Evolutionary conservation across 1,139 yeast species (phyloP).

Genomic region (Candida sanyaensis): DNA sequence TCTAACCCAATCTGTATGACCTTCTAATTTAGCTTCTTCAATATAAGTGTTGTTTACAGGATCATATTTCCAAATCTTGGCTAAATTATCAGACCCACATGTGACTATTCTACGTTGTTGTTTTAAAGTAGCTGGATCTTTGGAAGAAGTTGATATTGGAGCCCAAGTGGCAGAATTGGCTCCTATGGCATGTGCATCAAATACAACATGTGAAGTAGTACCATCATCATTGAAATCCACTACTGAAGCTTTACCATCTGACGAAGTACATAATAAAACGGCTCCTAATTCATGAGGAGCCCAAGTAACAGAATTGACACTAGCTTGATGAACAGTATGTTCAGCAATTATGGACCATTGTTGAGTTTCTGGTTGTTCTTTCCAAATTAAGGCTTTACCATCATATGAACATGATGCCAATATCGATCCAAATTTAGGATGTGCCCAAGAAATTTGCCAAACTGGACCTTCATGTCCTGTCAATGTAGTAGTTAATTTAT

Average conservation of each 20-base stretch:
- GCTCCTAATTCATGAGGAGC: constrained; percentile 98
- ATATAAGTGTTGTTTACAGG: constrained; percentile 57
- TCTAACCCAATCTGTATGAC: constrained; percentile 97
- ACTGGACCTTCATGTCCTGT: constrained; percentile 96
- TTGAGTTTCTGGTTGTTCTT: constrained; percentile 77
- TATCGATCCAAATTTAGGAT: constrained; percentile 95
- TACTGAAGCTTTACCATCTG: constrained; percentile 90
- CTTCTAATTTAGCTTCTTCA: constrained; percentile 77
- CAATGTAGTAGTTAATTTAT: constrained; percentile 77
- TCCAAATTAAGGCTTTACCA: constrained; percentile 93
- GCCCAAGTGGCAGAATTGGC: constrained; percentile 97
- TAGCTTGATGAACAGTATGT: constrained; percentile 87
- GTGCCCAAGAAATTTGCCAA: constrained; percentile 99
- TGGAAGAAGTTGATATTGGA: constrained; percentile 52
- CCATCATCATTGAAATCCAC: constrained; percentile 93
- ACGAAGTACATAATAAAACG: constrained; percentile 82
- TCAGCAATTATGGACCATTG: constrained; percentile 89
- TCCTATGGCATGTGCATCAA: constrained; percentile 89
- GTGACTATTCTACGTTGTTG: constrained; percentile 70
- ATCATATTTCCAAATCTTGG: constrained; percentile 85
- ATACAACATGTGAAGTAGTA: constrained; percentile 62
- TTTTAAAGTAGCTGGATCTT: constrained; percentile 31
- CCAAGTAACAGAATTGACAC: constrained; percentile 94
- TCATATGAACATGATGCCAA: constrained; percentile 95
- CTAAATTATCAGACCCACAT: constrained; percentile 94